These are phyloP conservation scores for Claviceps digitariae DNA, from an alignment of 2,329 filamentous ascomycete genomes.

Conservation along the genomic window DNA sequence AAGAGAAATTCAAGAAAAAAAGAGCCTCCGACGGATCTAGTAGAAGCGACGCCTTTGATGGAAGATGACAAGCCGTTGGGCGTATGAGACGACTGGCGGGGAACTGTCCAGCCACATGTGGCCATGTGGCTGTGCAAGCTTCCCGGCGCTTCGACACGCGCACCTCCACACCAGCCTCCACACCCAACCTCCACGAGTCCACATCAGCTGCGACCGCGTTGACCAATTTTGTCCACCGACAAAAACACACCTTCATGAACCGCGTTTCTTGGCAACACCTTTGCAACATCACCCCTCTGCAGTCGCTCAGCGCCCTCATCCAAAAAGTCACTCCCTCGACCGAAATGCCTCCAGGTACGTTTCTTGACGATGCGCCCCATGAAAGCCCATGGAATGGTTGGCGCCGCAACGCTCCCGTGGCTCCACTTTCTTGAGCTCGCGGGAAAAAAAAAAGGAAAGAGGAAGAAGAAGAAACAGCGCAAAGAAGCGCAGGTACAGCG, in stretches of 20 bases:
- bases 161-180: neutral
- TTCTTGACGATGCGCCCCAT: neutral
- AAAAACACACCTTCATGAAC: neutral
- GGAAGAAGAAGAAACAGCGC: neutral
- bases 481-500: neutral
- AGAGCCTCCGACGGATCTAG: too few relatives aligned
- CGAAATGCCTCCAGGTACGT: slow-evolving; percentile 6
- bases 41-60: neutral
- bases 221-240: neutral
- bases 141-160: neutral
- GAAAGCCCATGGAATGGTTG: neutral
- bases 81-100: too few relatives aligned
- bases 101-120: neutral
- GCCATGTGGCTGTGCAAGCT: neutral
- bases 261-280: neutral
- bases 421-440: neutral
- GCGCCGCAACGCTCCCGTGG: neutral
- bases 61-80: too few relatives aligned
- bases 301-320: neutral
- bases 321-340: too few relatives aligned
- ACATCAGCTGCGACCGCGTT: neutral
- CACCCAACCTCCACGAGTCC: neutral
- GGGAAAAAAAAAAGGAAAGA: neutral
- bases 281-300: neutral
- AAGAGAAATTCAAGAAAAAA: too few relatives aligned